These are phyloP conservation scores for Metschnikowia shivogae DNA, from an alignment of 805 yeast species.

Conservation along the genomic window DNA sequence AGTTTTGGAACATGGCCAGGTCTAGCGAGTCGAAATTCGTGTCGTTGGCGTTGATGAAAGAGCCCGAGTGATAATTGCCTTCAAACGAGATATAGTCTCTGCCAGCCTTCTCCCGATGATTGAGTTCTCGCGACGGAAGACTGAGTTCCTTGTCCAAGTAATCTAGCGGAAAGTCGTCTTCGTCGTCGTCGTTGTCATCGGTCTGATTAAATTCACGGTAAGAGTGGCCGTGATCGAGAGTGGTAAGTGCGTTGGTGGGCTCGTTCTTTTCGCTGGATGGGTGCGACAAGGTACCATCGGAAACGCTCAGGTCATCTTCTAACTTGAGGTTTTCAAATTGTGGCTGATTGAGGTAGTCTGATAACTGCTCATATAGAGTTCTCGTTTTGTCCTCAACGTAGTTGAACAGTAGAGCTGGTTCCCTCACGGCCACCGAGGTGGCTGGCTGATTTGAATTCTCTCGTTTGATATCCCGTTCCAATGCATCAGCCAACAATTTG, in stretches of 20 bases:
- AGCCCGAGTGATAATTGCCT: constrained; percentile 16
- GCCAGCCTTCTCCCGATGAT: constrained; percentile 8
- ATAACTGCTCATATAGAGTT: constrained; percentile 53
- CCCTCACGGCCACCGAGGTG: constrained; percentile 67
- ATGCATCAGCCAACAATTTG: constrained; percentile 84
- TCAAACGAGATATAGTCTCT: constrained; percentile 26
- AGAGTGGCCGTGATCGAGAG: neutral
- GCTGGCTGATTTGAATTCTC: constrained; percentile 59
- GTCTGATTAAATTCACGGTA: constrained; percentile 8
- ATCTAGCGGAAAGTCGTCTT: constrained; percentile 71
- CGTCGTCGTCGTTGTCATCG: constrained; percentile 29
- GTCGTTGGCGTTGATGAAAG: constrained; percentile 16
- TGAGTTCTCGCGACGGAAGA: constrained; percentile 1
- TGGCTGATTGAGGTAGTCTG: constrained; percentile 35
- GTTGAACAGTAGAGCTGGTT: constrained; percentile 75
- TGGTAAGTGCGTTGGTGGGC: neutral
- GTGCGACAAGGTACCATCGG: neutral
- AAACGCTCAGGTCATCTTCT: constrained; percentile 11
- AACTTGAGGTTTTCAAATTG: constrained; percentile 9
- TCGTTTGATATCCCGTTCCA: constrained; percentile 85
- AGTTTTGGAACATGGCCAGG: constrained; percentile 18
- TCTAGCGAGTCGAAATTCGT: constrained; percentile 20
- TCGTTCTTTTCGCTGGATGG: neutral
- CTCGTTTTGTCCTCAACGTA: constrained; percentile 46
- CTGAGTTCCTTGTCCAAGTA: constrained; percentile 47